Base-by-base conservation (phyloP, 225 moss, liverwort and hornwort genomes). In the Sphagnum tenellum region DNA sequence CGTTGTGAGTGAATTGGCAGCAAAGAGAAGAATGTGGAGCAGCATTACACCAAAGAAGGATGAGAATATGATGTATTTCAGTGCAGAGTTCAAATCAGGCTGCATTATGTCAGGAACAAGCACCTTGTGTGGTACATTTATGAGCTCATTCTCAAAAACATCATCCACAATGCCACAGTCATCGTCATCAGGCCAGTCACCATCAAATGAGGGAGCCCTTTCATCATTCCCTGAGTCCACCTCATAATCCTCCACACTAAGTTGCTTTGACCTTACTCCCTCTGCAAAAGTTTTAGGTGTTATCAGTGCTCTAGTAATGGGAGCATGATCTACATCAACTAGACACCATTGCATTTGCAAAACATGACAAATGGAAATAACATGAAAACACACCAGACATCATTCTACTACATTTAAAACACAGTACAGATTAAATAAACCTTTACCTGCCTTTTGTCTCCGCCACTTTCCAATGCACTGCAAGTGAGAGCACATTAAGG, bases 121-220 rank as follows among this genome's bases (percentile, higher is more conserved):
- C 77, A 93, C 93, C 90, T 93, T 98, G 66, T 93, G 82, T 60
- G 98, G 93, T 69, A 76, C 87, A 57, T 89, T 75, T 71, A 98
- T 82, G 50, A 98, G 72, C 72, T 89, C 88, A 72, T 64, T 71
- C 52, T 56, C 71, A 44, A 77, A 65, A 58, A 81, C 72, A 57
- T 93, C 84, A 59, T 87, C 89, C 48, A 79, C 57, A 59, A 93
- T 87, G 76, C 82, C 68, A 44, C 77, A 75, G 50, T 62, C 85
- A 62, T 73, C 66, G 54, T 80, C 82, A 55, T 76, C 86, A 63
- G 65, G 70, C 87, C 87, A 87, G 62, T 76, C 86, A 57, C 75
- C 84, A 11, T 65, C 85, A 75, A 71, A 73, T 44, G 9, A 73
- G 45, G 44, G 74, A 12, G 77, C 67, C 13, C 73, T 82, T 70